Evolutionary conservation across 805 yeast species (phyloP).

Genomic region (Hanseniaspora mollemarum): DNA sequence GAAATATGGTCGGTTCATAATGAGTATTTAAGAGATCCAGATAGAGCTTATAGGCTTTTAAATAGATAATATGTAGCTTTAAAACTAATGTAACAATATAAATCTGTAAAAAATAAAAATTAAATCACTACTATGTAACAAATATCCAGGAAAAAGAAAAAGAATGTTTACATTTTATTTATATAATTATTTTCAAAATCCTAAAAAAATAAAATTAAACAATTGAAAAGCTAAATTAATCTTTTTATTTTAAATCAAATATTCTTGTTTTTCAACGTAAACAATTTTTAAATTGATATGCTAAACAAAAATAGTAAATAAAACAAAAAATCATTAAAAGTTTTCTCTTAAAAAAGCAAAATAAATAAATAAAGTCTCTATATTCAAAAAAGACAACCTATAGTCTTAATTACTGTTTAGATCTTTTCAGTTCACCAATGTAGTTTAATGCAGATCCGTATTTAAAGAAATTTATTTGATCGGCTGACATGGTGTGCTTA

Average conservation of each 20-base stretch:
- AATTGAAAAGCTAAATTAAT: too few species aligned
- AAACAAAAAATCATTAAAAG: neutral
- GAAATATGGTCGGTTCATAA: slow-evolving; percentile 64
- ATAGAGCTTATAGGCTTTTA: slow-evolving; percentile 57
- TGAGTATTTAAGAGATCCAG: slow-evolving; percentile 47
- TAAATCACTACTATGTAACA: too few species aligned
- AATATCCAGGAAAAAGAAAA: neutral
- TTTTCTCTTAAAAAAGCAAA: too few species aligned
- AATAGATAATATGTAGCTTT: neutral
- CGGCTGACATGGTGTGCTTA: slow-evolving; percentile 93
- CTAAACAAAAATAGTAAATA: too few species aligned
- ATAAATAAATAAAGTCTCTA: neutral
- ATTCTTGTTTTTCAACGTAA: neutral
- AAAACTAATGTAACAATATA: neutral
- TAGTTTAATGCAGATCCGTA: slow-evolving; percentile 95
- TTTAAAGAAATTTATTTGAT: slow-evolving; percentile 89
- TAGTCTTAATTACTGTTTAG: neutral
- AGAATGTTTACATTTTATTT: too few species aligned
- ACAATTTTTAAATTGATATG: too few species aligned
- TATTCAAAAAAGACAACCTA: neutral
- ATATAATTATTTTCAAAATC: too few species aligned
- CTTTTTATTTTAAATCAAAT: too few species aligned
- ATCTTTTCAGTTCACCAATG: slow-evolving; percentile 53
- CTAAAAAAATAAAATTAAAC: too few species aligned
- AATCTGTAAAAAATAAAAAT: neutral